These are phyloP conservation scores for Neoarthrinium moseri DNA, from an alignment of 2,329 filamentous ascomycete genomes.

Conservation along the genomic window DNA sequence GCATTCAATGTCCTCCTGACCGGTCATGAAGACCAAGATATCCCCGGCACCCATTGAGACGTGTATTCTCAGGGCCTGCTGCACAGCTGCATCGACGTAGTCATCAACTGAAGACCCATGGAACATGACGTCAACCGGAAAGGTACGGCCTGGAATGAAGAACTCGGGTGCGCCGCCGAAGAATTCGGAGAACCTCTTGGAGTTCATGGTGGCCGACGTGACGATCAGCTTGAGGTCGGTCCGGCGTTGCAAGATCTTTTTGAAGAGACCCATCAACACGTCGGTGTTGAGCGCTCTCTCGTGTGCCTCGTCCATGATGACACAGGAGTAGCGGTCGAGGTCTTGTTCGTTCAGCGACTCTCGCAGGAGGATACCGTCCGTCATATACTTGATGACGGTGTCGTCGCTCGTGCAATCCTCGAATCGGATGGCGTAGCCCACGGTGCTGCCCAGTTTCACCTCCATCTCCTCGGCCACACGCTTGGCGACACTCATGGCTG, in stretches of 20 bases:
- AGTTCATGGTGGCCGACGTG: slow-evolving; percentile 98
- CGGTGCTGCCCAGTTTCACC: slow-evolving; percentile 79
- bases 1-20: slow-evolving; percentile 96
- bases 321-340: slow-evolving; percentile 92
- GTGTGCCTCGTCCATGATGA: slow-evolving; percentile 99
- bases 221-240: slow-evolving; percentile 95
- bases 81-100: slow-evolving; percentile 95
- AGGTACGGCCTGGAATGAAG: slow-evolving; percentile 91
- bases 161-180: slow-evolving; percentile 96
- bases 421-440: slow-evolving; percentile 97
- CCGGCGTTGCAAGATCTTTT: slow-evolving; percentile 88
- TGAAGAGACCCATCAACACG: slow-evolving; percentile 95
- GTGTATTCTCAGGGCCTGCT: slow-evolving; percentile 93
- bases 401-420: slow-evolving; percentile 97
- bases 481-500: slow-evolving; percentile 98
- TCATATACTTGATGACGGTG: slow-evolving; percentile 98
- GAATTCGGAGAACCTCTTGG: slow-evolving; percentile 92
- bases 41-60: slow-evolving; percentile 92
- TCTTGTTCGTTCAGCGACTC: slow-evolving; percentile 92
- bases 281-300: slow-evolving; percentile 96
- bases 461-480: slow-evolving; percentile 99
- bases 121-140: slow-evolving; percentile 95
- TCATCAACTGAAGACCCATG: slow-evolving; percentile 94
- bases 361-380: slow-evolving; percentile 88
- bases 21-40: slow-evolving; percentile 98